Evolutionary conservation across 495 filamentous ascomycete species (phyloP), one percentile per base, ranked within the genome.

Genomic region (Podospora anserina): DNA sequence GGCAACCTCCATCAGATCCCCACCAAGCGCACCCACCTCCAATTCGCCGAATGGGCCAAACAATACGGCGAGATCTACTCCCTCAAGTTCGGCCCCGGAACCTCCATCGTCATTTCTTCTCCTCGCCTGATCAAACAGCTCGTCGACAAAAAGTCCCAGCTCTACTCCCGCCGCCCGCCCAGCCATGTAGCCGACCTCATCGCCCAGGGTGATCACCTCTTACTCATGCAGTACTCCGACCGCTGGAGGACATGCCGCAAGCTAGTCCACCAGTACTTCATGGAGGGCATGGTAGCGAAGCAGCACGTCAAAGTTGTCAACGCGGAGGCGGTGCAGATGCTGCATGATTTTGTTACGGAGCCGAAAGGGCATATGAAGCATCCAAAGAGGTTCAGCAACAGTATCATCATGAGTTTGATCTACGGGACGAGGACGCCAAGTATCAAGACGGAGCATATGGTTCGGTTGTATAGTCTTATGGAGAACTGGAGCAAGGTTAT

Each of bases 301-400:
- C 72, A 84, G 63, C 78, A 86, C 69, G 59, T 82, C 7, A 72
- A 73, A n/a, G 74, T 83, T 20, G 70, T 77, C 32, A 67, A 84
- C 57, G 84, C 84, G 4, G 85, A 87, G 67, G 77, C 80, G 2
- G 66, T 73, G 0, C 82, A 84, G 71, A 77, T 86, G 77, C 55
- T 82, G 0, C 65, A 74, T 5, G 84, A 86, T 69, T 76, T 82
- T 54, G 20, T 78, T 1, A 67, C 72, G 0, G 39, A 69, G 13
- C 85, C 85, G 0, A 63, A 80, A 16, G 63, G 80, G 5, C 78
- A 78, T 54, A 86, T 82, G 80, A 23, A 62, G 20, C 83, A 85
- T 68, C 79, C 81, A 2, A 83, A 82, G 70, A 69, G 81, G 16
- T 84, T 74, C 65, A 82, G 78, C 66, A 83, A 85, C 70, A 81